phyloP scores from a whole-genome alignment of 2,329 filamentous ascomycete species.

The Pseudocercospora pini-densiflorae region DNA sequence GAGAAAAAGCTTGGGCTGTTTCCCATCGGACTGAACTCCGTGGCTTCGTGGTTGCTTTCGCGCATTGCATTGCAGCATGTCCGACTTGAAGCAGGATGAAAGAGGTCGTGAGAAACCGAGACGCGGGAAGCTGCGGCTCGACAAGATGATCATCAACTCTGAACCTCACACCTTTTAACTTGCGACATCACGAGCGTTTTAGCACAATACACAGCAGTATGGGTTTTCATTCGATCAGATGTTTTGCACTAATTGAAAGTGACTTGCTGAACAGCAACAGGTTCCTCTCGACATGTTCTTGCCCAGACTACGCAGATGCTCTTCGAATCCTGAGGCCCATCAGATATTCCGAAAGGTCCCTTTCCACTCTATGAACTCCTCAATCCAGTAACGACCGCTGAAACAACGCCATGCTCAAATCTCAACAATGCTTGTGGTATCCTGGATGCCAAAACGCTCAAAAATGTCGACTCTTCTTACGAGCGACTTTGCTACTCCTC shows the following conservation, averaged over 20 bases:
- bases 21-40: neutral
- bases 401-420: neutral
- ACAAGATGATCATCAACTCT: neutral
- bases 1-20: neutral
- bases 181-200: neutral
- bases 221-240: neutral
- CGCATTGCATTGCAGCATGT: neutral
- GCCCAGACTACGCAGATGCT: neutral
- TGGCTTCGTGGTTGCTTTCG: neutral
- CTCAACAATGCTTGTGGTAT: neutral
- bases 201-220: neutral
- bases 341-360: neutral
- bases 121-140: neutral
- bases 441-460: neutral
- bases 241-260: neutral
- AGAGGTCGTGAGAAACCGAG: too few species aligned
- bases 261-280: neutral
- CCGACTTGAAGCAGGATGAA: too few species aligned
- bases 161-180: neutral
- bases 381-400: neutral
- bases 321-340: neutral
- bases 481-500: slow-evolving; percentile 45
- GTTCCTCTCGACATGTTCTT: neutral
- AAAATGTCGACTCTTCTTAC: neutral
- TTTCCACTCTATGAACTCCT: neutral